A percentile compares a stretch with the other conserved stretches of the same genome.
Evolutionary conservation across 139 green algal species (phyloP).

Genomic region (Chlorella sp.): DNA sequence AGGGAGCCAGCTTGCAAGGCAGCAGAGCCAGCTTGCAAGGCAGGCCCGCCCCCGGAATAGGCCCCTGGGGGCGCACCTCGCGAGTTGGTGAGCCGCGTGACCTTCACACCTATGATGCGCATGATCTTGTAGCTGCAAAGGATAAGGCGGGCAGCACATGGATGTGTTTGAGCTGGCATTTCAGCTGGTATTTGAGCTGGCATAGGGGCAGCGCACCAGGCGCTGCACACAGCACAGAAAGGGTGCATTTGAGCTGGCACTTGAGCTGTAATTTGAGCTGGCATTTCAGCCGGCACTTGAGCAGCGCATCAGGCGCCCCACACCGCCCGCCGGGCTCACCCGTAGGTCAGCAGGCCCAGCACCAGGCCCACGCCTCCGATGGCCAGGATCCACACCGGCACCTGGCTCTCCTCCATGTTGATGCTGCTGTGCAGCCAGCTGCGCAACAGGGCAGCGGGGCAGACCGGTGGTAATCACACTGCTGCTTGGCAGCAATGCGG

Average conservation of each 20-base stretch:
- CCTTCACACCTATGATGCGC: conserved; percentile 63
- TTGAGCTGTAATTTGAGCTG: too few species aligned
- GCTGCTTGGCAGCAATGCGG: not conserved
- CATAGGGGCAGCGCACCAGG: too few species aligned
- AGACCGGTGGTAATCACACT: not conserved
- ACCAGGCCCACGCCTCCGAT: conserved; percentile 81
- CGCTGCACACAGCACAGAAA: too few species aligned
- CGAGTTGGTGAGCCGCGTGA: conserved; percentile 63
- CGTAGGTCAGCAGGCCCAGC: conserved; percentile 54
- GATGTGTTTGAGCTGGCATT: too few species aligned
- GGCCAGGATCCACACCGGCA: conserved; percentile 58
- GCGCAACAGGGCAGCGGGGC: not conserved
- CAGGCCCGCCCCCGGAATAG: not conserved
- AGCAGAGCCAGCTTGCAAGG: not conserved
- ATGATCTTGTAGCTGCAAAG: conserved; percentile 68
- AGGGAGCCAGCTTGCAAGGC: too few species aligned
- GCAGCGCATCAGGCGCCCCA: too few species aligned
- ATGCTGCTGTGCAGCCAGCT: not conserved
- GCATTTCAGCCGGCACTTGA: too few species aligned
- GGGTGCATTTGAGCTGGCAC: too few species aligned
- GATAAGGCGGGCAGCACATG: too few species aligned
- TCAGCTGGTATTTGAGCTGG: too few species aligned
- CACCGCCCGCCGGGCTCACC: not conserved
- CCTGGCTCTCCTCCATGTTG: not conserved
- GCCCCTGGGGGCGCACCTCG: conserved; percentile 2